Conservation (phyloP, 805 yeast genomes). For the Candida glaebosa region DNA sequence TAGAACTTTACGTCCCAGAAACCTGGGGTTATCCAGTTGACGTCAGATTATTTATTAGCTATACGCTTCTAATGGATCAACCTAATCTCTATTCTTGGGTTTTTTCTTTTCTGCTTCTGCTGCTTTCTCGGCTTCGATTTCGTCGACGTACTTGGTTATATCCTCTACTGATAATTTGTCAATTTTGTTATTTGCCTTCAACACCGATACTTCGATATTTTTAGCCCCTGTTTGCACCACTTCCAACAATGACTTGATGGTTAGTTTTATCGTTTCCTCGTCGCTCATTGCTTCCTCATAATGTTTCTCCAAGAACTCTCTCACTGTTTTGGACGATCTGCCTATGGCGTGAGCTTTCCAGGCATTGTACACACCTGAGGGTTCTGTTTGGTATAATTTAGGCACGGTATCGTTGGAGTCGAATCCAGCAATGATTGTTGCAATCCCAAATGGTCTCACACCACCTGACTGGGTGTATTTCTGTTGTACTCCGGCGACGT, state of each 20-base stretch:
- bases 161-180: slow-evolving; percentile 64
- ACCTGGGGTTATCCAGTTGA: too few species aligned
- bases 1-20: too few species aligned
- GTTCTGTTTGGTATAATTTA: slow-evolving; percentile 89
- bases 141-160: slow-evolving; percentile 70
- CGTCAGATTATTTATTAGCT: too few species aligned
- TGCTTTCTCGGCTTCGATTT: slow-evolving; percentile 84
- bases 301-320: slow-evolving; percentile 91
- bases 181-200: slow-evolving; percentile 65
- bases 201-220: slow-evolving; percentile 88
- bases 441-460: slow-evolving; percentile 95
- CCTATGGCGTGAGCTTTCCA: slow-evolving; percentile 99
- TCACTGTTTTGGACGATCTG: slow-evolving; percentile 88
- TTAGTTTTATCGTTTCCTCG: slow-evolving; percentile 70
- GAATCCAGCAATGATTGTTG: slow-evolving; percentile 93
- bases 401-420: slow-evolving; percentile 82
- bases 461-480: slow-evolving; percentile 97
- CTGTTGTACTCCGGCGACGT: slow-evolving; percentile 97
- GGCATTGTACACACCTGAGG: slow-evolving; percentile 93
- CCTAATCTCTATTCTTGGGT: slow-evolving; percentile 25
- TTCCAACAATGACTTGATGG: slow-evolving; percentile 84
- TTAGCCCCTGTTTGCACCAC: slow-evolving; percentile 98
- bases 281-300: slow-evolving; percentile 62
- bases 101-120: slow-evolving; percentile 77
- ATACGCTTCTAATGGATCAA: too few species aligned